Evolutionary conservation across 192 early-diverging fungal species (phyloP), one percentile per base, ranked within the genome.

Genomic region (Rhizophagus sp.): DNA sequence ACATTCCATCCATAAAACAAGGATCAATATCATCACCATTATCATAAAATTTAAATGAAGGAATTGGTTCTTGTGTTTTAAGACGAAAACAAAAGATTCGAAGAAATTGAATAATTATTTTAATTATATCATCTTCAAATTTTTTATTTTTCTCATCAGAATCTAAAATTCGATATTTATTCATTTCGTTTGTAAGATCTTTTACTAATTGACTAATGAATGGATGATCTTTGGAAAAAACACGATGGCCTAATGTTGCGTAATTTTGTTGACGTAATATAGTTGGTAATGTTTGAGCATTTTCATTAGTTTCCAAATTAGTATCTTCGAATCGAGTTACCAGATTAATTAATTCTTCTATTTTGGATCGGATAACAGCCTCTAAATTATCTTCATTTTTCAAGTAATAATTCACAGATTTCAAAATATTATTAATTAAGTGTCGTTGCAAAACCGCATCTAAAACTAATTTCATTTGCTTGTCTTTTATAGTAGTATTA

Each of bases 31-130:
- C 24, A 9, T 25, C 4, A 19, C 76, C 76, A 65, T 7, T 12
- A 2, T 41, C 5, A 66, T 57, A 65, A 62, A 77, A 77, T 13
- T 44, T 9, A 44, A 47, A 2, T 17, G 22, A 22, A 12, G 64
- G 62, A 25, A 11, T 17, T 25, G 57, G 49, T 1, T 34, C 52
- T 30, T 77, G 76, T 13, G 76, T 47, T 15, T 66, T 41, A n/a
- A 66, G 5, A 39, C 76, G 62, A 65, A 77, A 77, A 22, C 3
- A 66, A 27, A 77, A 77, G 24, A 77, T 33, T 19, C 44, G 62
- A 65, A 77, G 30, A 41, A 77, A 44, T 47, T 77, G 47, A 65
- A 36, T 25, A 49, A 77, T 27, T 4, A 77, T 41, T 30, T 2
- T 1, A 25, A 19, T 66, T 9, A 27, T 6, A n/a, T 36, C 36